These are phyloP conservation scores for Calonectria hawksworthii DNA, from an alignment of 2,329 filamentous ascomycete genomes.

Conservation along the genomic window DNA sequence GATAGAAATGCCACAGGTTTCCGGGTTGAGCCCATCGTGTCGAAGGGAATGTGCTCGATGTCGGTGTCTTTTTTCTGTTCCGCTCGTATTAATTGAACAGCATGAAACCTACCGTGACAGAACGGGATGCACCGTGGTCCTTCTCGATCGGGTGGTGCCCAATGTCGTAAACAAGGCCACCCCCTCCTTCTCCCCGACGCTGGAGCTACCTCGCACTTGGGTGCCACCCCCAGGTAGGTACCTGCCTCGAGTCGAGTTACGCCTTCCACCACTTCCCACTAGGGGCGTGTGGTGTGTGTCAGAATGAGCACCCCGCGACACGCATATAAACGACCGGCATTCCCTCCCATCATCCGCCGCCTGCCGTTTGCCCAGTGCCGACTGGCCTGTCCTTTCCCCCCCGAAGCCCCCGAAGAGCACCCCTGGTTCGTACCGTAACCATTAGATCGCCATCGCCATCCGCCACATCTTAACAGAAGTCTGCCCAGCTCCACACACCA, in stretches of 20 bases:
- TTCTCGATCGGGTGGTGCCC: conserved; percentile 32
- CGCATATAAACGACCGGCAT: conserved; percentile 65
- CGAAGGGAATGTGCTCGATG: not conserved
- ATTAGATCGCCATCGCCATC: conserved; percentile 17
- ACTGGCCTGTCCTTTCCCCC: conserved; percentile 30
- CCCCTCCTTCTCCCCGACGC: conserved; percentile 27
- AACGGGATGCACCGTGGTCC: conserved; percentile 28
- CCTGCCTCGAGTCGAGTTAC: conserved; percentile 14
- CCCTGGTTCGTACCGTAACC: conserved; percentile 1
- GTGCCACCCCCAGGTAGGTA: conserved; percentile 14
- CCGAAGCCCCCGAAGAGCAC: conserved; percentile 14
- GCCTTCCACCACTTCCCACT: conserved; percentile 9
- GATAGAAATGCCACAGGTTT: not conserved
- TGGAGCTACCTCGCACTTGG: conserved; percentile 16
- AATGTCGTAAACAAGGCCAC: conserved; percentile 22
- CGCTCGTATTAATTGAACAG: not conserved
- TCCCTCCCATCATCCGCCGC: conserved; percentile 52
- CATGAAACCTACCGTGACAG: conserved; percentile 15
- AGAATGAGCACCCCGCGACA: conserved; percentile 44
- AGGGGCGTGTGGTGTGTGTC: conserved; percentile 29
- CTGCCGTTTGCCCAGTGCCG: conserved; percentile 42
- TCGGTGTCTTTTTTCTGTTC: not conserved
- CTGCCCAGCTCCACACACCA: not conserved
- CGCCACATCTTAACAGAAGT: conserved; percentile 9
- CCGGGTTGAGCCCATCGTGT: not conserved